Base-by-base conservation (phyloP, 306 rosid species). In the Trifolium dubium region DNA sequence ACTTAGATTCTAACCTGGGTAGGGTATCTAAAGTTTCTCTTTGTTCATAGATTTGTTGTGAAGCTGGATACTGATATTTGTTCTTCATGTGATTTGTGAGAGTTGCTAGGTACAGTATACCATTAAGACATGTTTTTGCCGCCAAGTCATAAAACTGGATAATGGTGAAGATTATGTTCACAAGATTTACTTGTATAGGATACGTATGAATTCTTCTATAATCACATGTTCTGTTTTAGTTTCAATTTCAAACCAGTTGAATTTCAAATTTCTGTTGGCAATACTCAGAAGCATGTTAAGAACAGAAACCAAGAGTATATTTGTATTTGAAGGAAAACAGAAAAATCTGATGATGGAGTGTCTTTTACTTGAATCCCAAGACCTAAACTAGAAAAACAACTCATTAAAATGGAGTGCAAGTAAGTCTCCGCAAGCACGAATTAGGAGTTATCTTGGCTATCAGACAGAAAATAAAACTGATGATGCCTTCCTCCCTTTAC, bases 401-500 rank as follows among this genome's bases (percentile, higher is more conserved):
- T 41, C 12, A 35, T 43, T 17, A 39, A 72, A 53, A 34, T 72
- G 30, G 63, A 67, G 76, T 60, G 54, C 40, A 58, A 17, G 39
- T 14, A 58, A 15, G 15, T 29, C 15, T 30, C 4, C n/a, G 65
- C 10, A 29, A 59, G 64, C 67, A 72, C 10, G 69, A n/a, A 72
- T 49, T 39, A 72, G 64, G 54, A 41, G 60, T 56, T 64, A 67
- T 31, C 39, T 13, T n/a, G 41, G 41, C 65, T 17, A n/a, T 70
- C 34, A 41, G 56, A 41, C 4, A 9, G 64, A 37, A 64, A 75
- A 71, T 60, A 72, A 80, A 77, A 71, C 58, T 32, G 69, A 75
- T 32, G 69, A 75, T 44, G 71, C 68, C 47, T 58, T 62, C 75
- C 73, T 72, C 72, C 74, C 77, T 47, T 60, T 60, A 47, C 72